Base-by-base conservation (phyloP, 495 filamentous ascomycete species). In the Neurospora sp. region DNA sequence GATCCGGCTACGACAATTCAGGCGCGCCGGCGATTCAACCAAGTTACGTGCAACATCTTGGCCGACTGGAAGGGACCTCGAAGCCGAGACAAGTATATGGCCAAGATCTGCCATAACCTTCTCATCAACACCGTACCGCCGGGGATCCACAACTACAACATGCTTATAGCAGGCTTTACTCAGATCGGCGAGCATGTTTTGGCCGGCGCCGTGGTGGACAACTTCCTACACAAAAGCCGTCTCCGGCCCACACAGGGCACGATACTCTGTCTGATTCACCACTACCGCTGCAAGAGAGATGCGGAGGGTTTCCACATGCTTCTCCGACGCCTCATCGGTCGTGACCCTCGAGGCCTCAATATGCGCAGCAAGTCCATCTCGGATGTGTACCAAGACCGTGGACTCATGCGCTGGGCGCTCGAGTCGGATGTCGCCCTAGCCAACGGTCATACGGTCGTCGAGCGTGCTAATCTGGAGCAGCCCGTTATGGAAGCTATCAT, bases 81-180 rank as follows among this genome's bases (percentile, higher is more conserved):
- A 9, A 49, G 72, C 10, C 72, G 76, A 38, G 76, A 78, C 54
- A 69, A 70, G 18, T 77, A 83, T 39, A 78, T 91, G 10, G 85
- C 84, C 4, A 90, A 88, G 76, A 86, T 94, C 37, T 92, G 89
- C 80, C 90, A 90, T 77, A 91, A 91, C 79, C 80, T 95, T 4
- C 84, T 93, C 14, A 80, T 87, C 4, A 88, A 85, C 5, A 74
- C 81, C 5, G 79, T 86, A 5, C 86, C 90, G 6, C 91, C 91
- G 3, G 86, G 85, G 71, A 84, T 91, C 18, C 77, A 86, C 40
- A 93, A 90, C 12, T 93, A 90, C 82, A 93, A 93, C 76, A 82
- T 85, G 39, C 83, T 95, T 35, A 86, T 95, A 20, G 76, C 83
- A 16, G 83, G 85, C 38, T 88, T 95, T 62, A 86, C 85, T 44